phyloP scores from a whole-genome alignment of 345 rosid genomes.

The Acer saccharum region DNA sequence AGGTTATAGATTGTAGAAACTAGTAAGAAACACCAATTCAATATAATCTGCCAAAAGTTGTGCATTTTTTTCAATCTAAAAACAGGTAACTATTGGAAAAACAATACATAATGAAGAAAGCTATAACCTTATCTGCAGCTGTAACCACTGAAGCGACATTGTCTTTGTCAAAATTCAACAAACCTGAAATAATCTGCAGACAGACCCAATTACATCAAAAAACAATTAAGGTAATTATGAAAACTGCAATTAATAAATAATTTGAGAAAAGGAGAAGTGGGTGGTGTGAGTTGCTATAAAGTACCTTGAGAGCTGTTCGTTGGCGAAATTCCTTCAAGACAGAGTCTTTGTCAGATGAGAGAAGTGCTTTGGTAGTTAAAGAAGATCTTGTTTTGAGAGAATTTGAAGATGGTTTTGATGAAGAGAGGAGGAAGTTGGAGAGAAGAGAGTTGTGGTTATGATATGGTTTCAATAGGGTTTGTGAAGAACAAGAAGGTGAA shows the following conservation, averaged over 20 bases:
- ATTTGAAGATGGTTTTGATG: slow-evolving; percentile 26
- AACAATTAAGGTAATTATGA: not conserved
- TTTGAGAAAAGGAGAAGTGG: not conserved
- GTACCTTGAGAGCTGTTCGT: slow-evolving; percentile 57
- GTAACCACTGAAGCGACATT: slow-evolving; percentile 60
- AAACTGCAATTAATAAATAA: not conserved
- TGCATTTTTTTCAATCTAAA: too few species aligned
- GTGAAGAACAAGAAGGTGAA: slow-evolving; percentile 31
- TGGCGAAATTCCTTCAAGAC: slow-evolving; percentile 48
- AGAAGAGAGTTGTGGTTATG: slow-evolving; percentile 32
- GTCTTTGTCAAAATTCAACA: slow-evolving; percentile 52
- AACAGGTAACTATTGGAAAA: not conserved
- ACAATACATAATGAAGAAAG: not conserved
- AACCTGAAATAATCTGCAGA: slow-evolving; percentile 55
- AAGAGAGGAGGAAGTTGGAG: slow-evolving; percentile 21
- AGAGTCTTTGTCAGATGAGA: slow-evolving; percentile 39
- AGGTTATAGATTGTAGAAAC: too few species aligned
- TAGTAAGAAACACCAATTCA: too few species aligned
- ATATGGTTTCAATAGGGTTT: slow-evolving; percentile 32
- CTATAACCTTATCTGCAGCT: slow-evolving; percentile 61
- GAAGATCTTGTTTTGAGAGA: slow-evolving; percentile 18
- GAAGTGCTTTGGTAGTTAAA: slow-evolving; percentile 37
- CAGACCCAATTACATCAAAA: not conserved
- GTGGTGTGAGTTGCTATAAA: not conserved
- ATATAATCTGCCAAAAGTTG: not conserved